Evolutionary conservation across 176 grass and related monocot genomes (phyloP), one percentile per base, ranked within the genome.

Genomic region (Pharus latifolius): DNA sequence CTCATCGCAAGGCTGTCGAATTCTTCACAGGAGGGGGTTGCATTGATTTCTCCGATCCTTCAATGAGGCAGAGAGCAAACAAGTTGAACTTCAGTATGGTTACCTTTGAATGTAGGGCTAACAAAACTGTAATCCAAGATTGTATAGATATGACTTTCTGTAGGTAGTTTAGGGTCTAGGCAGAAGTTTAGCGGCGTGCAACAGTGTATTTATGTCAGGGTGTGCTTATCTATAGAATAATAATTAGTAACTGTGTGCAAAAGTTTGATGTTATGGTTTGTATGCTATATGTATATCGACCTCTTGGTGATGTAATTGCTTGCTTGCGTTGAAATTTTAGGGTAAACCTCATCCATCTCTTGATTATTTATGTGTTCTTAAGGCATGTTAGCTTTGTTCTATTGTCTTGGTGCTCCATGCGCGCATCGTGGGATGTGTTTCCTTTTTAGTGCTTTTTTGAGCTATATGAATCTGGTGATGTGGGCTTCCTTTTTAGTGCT

Each of bases 141-240:
- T 71, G 71, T 86, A 86, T 40, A 86, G 73, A 35, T 70, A 38
- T 80, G 77, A 74, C 60, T 80, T 58, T 68, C 24, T 17, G 41
- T 68, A 75, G 49, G 50, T 76, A 76, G 78, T 27, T 18, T 73
- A 81, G 51, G 57, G 65, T 74, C 71, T 70, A 70, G 77, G 63
- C 58, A 80, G 23, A 76, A 60, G 32, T 18, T 71, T 80, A 70
- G 72, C 33, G 20, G 64, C 76, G 77, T 80, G 83, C 48, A 76
- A 41, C 49, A 49, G 47, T 75, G 77, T 82, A 74, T 70, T 65
- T 80, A 74, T 78, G 50, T 64, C 70, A 75, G 77, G 77, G 71
- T 43, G 71, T 85, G 64, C 77, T 63, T 85, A 51, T 44, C 43
- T 76, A 68, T 57, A 75, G 79, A 9, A 43, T 60, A 38, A 32